A percentile compares a stretch with the other conserved stretches of the same genome.
Conservation (phyloP, 352 stramenopile genomes). For the Phytopythium sindhum region DNA sequence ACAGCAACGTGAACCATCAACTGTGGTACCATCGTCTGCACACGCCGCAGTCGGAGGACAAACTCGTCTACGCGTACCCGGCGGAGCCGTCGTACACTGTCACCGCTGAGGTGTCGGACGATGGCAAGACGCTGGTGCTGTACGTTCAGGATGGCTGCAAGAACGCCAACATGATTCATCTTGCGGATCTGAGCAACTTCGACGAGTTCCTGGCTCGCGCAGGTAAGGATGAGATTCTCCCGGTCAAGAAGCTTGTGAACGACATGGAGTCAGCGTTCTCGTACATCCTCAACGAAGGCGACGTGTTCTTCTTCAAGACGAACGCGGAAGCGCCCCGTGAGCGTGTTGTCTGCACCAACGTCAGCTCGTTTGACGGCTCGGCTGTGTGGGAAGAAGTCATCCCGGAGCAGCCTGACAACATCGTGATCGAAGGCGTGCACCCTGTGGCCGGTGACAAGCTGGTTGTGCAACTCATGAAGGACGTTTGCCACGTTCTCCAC, state of each 20-base stretch:
- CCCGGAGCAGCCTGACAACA: slow-evolving; percentile 60
- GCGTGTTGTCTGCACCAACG: slow-evolving; percentile 60
- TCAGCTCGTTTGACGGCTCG: slow-evolving; percentile 20
- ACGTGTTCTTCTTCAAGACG: slow-evolving; percentile 85
- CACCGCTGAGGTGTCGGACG: slow-evolving; percentile 63
- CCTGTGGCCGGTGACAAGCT: slow-evolving; percentile 64
- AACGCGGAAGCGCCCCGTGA: slow-evolving; percentile 81
- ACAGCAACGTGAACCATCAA: slow-evolving; percentile 75
- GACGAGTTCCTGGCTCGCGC: slow-evolving; percentile 34
- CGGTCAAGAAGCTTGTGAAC: slow-evolving; percentile 79
- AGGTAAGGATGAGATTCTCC: slow-evolving; percentile 25
- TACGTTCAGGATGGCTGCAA: slow-evolving; percentile 85
- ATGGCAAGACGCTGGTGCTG: slow-evolving; percentile 74
- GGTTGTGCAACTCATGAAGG: slow-evolving; percentile 77
- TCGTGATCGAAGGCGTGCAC: slow-evolving; percentile 75
- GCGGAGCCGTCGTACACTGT: slow-evolving; percentile 71
- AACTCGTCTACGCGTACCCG: slow-evolving; percentile 76
- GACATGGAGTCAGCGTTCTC: slow-evolving; percentile 83
- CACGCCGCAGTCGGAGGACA: slow-evolving; percentile 67
- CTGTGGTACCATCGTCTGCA: slow-evolving; percentile 78
- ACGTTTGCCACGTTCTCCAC: slow-evolving; percentile 77
- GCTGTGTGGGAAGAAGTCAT: slow-evolving; percentile 79
- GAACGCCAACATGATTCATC: slow-evolving; percentile 87
- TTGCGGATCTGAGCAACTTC: slow-evolving; percentile 56
- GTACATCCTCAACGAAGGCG: slow-evolving; percentile 88